Percentiles rank a stretch among this genome's conserved stretches.
phyloP scores from a whole-genome alignment of 257 asterid species.

The Echium plantagineum region DNA sequence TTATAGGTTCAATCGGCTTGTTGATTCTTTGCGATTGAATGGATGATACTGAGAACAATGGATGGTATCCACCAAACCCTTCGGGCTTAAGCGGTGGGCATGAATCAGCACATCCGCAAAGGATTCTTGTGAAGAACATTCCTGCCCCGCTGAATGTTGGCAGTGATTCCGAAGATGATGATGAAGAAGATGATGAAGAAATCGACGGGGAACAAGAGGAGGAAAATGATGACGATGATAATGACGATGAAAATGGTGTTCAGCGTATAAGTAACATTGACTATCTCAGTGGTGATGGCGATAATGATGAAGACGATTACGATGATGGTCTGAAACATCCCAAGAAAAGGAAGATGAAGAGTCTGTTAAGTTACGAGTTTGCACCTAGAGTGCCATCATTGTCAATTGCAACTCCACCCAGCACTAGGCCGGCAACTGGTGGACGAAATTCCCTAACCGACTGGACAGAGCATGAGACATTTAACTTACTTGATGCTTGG shows the following conservation, averaged over 20 bases:
- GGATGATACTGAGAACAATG: slow-evolving; percentile 50
- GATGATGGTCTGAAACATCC: slow-evolving; percentile 40
- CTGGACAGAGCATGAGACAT: slow-evolving; percentile 86
- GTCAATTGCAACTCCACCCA: slow-evolving; percentile 18
- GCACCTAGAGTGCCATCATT: slow-evolving; percentile 71
- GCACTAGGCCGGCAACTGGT: slow-evolving; percentile 43
- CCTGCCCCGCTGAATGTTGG: slow-evolving; percentile 16
- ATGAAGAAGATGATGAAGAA: slow-evolving; percentile 21
- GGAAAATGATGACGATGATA: slow-evolving; percentile 26
- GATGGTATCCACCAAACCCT: slow-evolving; percentile 34
- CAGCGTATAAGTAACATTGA: slow-evolving; percentile 24
- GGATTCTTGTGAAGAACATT: slow-evolving; percentile 19
- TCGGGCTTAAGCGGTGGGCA: slow-evolving; percentile 21
- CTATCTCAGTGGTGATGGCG: slow-evolving; percentile 23
- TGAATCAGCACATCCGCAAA: slow-evolving; percentile 27
- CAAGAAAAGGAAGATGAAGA: slow-evolving; percentile 57
- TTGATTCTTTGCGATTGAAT: slow-evolving; percentile 22
- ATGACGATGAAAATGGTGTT: slow-evolving; percentile 43
- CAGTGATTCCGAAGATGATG: slow-evolving; percentile 19
- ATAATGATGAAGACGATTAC: slow-evolving; percentile 34
- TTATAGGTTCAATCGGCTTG: slow-evolving; percentile 6
- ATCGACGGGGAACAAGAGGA: slow-evolving; percentile 27
- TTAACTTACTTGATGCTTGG: slow-evolving; percentile 68
- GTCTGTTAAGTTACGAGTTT: slow-evolving; percentile 63
- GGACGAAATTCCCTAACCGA: slow-evolving; percentile 80